Evolutionary conservation across 2,329 filamentous ascomycete species (phyloP).

Genomic region (Penicillium oxalicum): DNA sequence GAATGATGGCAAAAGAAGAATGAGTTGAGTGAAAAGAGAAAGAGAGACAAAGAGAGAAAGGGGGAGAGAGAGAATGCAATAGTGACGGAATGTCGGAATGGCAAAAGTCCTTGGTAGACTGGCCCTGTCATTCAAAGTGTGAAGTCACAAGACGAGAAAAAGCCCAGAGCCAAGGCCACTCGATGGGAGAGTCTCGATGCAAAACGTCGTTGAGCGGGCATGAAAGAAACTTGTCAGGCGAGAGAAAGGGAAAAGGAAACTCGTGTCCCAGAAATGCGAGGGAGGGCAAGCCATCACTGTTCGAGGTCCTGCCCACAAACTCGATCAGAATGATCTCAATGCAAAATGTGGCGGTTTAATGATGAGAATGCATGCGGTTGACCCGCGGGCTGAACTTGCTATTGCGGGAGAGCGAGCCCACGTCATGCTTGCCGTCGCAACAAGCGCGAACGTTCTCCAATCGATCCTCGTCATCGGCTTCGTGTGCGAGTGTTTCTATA

Average conservation of each 20-base stretch:
- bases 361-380: conserved; percentile 36
- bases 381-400: conserved; percentile 38
- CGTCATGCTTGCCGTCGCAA: conserved; percentile 85
- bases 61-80: neutral
- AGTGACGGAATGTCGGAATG: too few species aligned
- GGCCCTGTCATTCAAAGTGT: conserved; percentile 1
- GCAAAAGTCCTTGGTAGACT: too few species aligned
- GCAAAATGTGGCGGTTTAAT: conserved; percentile 17
- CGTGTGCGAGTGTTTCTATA: conserved; percentile 74
- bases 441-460: conserved; percentile 95
- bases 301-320: conserved; percentile 24
- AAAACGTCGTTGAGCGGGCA: neutral
- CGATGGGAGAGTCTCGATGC: neutral
- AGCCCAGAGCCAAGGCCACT: neutral
- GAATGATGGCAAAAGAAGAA: too few species aligned
- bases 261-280: conserved; percentile 18
- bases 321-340: conserved; percentile 14
- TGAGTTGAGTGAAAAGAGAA: too few species aligned
- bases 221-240: conserved; percentile 7
- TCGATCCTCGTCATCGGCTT: conserved; percentile 59
- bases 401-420: conserved; percentile 42
- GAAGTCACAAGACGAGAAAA: conserved; percentile 2
- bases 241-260: conserved; percentile 14
- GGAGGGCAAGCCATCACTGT: conserved; percentile 16
- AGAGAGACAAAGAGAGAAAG: neutral